phyloP scores from a whole-genome alignment of 1,284 basidiomycete genomes.

The Phylloporus sp. region DNA sequence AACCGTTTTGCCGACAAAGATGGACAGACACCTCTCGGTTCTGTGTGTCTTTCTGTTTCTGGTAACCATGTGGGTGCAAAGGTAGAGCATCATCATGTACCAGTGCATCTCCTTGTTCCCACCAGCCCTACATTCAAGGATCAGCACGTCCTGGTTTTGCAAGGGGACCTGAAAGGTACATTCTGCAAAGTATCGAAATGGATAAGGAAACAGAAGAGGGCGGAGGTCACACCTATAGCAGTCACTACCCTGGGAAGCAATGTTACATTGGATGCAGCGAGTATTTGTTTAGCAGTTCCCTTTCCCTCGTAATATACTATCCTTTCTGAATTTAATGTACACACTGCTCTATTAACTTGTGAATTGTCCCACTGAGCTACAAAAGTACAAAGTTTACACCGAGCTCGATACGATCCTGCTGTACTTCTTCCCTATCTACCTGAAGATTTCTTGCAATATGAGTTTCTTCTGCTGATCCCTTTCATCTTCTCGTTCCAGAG shows the following conservation, averaged over 20 bases:
- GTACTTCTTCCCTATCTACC: no score
- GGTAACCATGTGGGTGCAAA: not conserved
- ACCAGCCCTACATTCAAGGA: not conserved
- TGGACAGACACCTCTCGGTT: not conserved
- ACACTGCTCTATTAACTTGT: no score
- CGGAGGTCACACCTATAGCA: not conserved
- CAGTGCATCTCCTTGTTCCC: not conserved
- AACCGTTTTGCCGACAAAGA: not conserved
- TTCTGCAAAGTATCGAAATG: not conserved
- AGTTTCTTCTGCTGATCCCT: no score
- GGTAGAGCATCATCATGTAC: not conserved
- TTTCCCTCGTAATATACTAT: not conserved
- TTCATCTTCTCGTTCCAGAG: no score
- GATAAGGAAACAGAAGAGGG: not conserved
- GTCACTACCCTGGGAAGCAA: not conserved
- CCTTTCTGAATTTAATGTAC: no score
- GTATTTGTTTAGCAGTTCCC: not conserved
- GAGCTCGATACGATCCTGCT: no score
- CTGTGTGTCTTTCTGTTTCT: not conserved
- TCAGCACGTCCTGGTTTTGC: not conserved
- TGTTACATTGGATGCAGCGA: not conserved
- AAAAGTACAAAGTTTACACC: no score
- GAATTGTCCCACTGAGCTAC: no score
- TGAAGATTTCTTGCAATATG: no score
- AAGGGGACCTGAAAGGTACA: not conserved